phyloP scores from a whole-genome alignment of 225 moss, liverwort and hornwort genomes.

The Climacium dendroides region DNA sequence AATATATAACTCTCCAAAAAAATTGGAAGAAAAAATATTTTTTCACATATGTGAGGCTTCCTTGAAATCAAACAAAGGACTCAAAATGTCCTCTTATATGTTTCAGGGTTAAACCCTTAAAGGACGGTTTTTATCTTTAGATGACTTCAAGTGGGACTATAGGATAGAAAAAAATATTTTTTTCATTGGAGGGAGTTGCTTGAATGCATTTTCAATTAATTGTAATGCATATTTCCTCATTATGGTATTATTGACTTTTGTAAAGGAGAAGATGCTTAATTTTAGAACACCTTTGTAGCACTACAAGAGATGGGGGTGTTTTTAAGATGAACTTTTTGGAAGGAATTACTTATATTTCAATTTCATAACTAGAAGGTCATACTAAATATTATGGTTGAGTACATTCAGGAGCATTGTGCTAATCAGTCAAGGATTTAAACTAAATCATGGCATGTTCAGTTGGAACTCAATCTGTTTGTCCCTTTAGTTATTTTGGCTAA shows the following conservation, averaged over 20 bases:
- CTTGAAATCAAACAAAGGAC: background rate
- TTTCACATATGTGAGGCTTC: background rate
- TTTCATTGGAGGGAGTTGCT: background rate
- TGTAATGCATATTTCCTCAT: background rate
- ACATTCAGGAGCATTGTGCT: no score
- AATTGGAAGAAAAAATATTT: background rate
- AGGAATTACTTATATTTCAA: no score
- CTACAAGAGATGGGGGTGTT: no score
- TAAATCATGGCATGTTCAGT: no score
- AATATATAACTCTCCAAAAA: background rate
- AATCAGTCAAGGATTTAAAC: no score
- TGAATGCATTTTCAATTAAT: background rate
- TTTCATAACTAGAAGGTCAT: no score
- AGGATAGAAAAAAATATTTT: background rate
- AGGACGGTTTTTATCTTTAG: background rate
- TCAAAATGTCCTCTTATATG: background rate
- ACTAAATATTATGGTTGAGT: no score
- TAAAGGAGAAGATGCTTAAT: background rate
- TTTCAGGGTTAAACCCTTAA: background rate
- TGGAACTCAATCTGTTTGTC: no score
- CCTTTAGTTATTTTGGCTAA: no score
- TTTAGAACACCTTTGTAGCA: accelerated
- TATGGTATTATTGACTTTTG: no score
- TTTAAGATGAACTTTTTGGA: no score
- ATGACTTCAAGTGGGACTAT: background rate